Evolutionary conservation across 768 basidiomycete genomes (phyloP).

Genomic region (Lactarius tabidus): DNA sequence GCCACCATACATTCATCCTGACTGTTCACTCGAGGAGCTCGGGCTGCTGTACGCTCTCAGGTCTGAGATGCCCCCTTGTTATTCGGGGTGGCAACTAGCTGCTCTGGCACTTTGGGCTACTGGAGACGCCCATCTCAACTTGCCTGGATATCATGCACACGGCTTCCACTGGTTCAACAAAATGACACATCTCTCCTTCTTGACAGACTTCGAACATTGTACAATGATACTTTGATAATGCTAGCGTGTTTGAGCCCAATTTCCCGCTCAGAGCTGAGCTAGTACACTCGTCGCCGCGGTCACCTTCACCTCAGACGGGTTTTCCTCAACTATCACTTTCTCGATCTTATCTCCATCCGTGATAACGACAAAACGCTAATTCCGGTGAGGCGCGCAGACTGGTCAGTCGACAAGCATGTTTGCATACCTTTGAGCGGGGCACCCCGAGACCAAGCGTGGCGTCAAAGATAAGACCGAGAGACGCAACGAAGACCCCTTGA

Average conservation of each 20-base stretch:
- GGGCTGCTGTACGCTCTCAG: too few relatives aligned
- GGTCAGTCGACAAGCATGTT: not conserved
- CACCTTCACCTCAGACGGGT: conserved; percentile 37
- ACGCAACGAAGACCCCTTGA: conserved; percentile 43
- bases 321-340: conserved; percentile 47
- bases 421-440: conserved; percentile 51
- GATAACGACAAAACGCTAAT: conserved; percentile 60
- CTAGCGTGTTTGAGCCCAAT: not conserved
- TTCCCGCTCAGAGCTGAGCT: conserved; percentile 27
- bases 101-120: not conserved
- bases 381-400: not conserved
- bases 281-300: conserved; percentile 45
- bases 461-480: conserved; percentile 44
- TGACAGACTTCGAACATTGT: not conserved
- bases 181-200: not conserved
- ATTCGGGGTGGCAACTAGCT: too few relatives aligned
- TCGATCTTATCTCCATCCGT: conserved; percentile 66
- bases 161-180: not conserved
- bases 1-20: not conserved
- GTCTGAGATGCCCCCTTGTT: too few relatives aligned
- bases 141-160: not conserved
- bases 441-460: conserved; percentile 57
- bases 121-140: not conserved
- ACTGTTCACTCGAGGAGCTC: not conserved
- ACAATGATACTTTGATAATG: not conserved